Conservation (phyloP, 208 protist species). For the Naegleria lovaniensis region DNA sequence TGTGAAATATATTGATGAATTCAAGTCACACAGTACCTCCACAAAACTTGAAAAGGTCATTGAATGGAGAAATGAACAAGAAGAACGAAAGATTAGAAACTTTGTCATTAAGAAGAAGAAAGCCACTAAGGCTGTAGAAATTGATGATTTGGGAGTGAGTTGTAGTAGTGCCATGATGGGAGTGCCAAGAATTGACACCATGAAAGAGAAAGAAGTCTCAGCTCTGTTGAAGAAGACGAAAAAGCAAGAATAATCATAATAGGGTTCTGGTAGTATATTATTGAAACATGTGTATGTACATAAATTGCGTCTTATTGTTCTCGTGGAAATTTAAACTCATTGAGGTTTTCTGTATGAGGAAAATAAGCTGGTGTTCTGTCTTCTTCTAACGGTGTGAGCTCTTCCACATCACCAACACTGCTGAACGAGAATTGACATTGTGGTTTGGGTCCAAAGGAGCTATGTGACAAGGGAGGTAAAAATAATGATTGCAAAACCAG, state of each 20-base stretch:
- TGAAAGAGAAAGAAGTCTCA: not conserved
- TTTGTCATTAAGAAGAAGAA: conserved; percentile 7
- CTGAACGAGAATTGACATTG: too few species aligned
- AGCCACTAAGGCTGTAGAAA: not conserved
- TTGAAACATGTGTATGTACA: too few species aligned
- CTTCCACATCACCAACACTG: too few species aligned
- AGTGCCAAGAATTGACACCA: not conserved
- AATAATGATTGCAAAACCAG: too few species aligned
- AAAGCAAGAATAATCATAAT: not conserved
- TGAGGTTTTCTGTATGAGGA: too few species aligned
- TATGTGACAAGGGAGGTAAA: too few species aligned
- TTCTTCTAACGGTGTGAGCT: too few species aligned
- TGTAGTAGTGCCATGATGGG: not conserved
- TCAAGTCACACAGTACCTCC: not conserved
- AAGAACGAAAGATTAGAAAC: conserved; percentile 6
- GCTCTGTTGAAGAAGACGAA: not conserved
- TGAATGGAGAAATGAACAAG: conserved; percentile 17
- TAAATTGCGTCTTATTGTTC: too few species aligned
- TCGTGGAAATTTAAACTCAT: too few species aligned
- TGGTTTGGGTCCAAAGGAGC: too few species aligned
- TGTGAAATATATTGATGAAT: not conserved
- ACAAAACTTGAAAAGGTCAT: not conserved
- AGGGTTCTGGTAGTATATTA: too few species aligned
- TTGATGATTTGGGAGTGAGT: not conserved
- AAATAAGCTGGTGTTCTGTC: too few species aligned